Base-by-base conservation (phyloP, 768 basidiomycete species). In the Boletus rubroflammeus region DNA sequence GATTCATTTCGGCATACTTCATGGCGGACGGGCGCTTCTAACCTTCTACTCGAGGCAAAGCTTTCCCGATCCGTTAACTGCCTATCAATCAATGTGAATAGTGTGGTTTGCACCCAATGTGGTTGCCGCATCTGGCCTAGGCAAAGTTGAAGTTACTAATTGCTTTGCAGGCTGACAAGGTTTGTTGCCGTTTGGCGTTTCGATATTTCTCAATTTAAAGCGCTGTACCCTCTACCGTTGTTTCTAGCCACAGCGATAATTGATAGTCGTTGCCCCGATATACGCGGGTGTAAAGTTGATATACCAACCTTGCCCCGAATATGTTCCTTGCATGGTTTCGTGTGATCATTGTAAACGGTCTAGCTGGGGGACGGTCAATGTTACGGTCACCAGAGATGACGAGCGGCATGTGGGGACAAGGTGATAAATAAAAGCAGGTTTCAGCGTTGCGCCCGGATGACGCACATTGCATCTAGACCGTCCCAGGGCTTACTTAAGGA, bases 1-100 rank as follows among this genome's bases (percentile, higher is more conserved):
- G 65, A 54, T 62, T 69, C 67, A 67, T 67, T 67, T 67, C 66
- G 66, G 66, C 56, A 53, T 54, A 6, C 50, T 53, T 56, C 21
- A 51, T 48, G 6, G 58, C 61, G 61, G 64, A 53, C 47, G 44
- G 36, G 51, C 41, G 47, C 50, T 54, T 25, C 32, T 11, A 2
- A 26, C n/a, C 36, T 53, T 57, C 52, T 28, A 41, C 57, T 56
- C 57, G 45, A 68, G 51, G 57, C 42, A 49, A 39, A 6, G n/a
- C 40, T 58, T 63, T 51, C 59, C 62, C 48, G 56, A 63, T 61
- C 49, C 9, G 54, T 61, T 25, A 25, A 55, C 19, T 39, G 42
- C n/a, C 38, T 29, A 39, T 51, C 50, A 34, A 55, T 15, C 42
- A 11, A 21, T n/a, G 15, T 47, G 42, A 46, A 46, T 43, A 11